Evolutionary conservation across 805 yeast genomes (phyloP), one percentile per base, ranked within the genome.

Genomic region (Sungouiozyma ichnusensis): DNA sequence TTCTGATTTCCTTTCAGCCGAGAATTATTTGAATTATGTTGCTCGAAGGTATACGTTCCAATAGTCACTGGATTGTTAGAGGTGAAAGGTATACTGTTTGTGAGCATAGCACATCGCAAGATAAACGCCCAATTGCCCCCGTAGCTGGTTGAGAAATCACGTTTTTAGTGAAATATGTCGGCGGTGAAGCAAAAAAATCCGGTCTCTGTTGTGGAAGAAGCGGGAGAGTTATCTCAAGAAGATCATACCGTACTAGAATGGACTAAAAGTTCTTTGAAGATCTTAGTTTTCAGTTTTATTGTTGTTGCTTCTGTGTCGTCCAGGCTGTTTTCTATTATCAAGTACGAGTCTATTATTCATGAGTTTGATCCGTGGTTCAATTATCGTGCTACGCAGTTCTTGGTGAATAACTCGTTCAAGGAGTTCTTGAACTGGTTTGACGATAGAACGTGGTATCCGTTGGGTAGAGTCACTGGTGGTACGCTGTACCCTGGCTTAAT

Each of bases 401-500:
- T 92, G 50, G 94, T 86, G 24, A 69, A 76, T 36, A 78, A 86
- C 57, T 81, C 92, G 5, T 90, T 77, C 63, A 82, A 87, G 69
- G 88, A 87, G 51, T 94, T 92, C 58, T 72, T 94, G 57, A 92
- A 92, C 63, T 92, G 98, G 98, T 92, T 92, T 57, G 98, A 92
- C 62, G 97, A 90, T 62, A 77, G 95, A 60, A 90, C 98, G 16
- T 92, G 99, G 99, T 92, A 92, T 63, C 99, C 99, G 16, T 72
- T 92, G 51, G 99, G 99, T 16, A 77, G 99, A 67, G 98, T 92
- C 57, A 92, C 98, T 11, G 99, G 99, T 53, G 98, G 99, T 44
- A 94, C 98, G 1, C 66, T 92, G 48, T 92, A 94, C 58, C 99
- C 99, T 3, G 99, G 99, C 6, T 69, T 94, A 51, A 92, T 92